phyloP scores from a whole-genome alignment of 2,329 filamentous ascomycete species.

The Talaromyces sp. region DNA sequence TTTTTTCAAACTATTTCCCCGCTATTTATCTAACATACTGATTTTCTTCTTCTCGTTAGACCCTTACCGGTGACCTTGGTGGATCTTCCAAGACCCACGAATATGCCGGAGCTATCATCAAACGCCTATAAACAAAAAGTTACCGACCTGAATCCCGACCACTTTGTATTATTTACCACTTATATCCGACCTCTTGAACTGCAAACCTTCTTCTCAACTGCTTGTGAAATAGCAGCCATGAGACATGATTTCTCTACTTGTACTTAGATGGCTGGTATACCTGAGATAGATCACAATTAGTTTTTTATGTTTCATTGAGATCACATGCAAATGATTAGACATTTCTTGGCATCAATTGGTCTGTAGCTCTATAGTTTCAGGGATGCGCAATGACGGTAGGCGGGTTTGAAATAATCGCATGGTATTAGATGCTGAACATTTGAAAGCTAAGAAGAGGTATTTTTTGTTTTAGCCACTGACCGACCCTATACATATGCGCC shows the following conservation, averaged over 20 bases:
- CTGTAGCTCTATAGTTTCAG: neutral
- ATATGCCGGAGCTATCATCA: slow-evolving; percentile 89
- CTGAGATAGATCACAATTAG: slow-evolving; percentile 10
- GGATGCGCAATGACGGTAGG: neutral
- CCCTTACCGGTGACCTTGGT: slow-evolving; percentile 90
- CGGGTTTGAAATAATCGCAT: neutral
- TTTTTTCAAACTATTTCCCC: neutral
- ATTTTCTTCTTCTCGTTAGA: slow-evolving; percentile 31
- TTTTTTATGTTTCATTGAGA: slow-evolving; percentile 5
- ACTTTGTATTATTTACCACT: slow-evolving; percentile 33
- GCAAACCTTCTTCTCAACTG: slow-evolving; percentile 32
- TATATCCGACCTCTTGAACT: slow-evolving; percentile 19
- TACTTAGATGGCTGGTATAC: slow-evolving; percentile 21
- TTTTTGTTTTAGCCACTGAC: neutral
- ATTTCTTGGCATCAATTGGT: neutral
- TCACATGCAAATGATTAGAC: neutral
- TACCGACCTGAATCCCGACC: slow-evolving; percentile 1
- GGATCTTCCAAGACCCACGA: slow-evolving; percentile 94
- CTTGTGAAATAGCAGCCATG: slow-evolving; percentile 22
- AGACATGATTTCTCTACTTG: slow-evolving; percentile 4
- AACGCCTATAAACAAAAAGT: slow-evolving; percentile 45
- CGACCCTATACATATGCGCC: neutral
- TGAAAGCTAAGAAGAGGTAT: neutral
- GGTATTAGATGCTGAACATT: neutral
- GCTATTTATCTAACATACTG: slow-evolving; percentile 11